Conservation (phyloP, 2,329 filamentous ascomycete genomes). For the Ophiostoma montium region DNA sequence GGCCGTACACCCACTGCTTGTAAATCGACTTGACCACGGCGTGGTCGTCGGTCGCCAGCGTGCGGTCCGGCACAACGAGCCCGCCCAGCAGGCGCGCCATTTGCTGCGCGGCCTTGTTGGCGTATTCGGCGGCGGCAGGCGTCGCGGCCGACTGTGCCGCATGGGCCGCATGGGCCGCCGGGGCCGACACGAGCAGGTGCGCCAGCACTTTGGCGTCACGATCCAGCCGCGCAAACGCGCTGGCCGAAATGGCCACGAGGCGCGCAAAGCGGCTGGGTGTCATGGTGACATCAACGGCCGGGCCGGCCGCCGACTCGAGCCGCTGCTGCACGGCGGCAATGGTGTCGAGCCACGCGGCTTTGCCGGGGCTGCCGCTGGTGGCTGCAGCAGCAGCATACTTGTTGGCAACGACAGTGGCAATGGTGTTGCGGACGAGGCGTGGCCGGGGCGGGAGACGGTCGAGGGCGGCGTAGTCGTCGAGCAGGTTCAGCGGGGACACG, state of each 20-base stretch:
- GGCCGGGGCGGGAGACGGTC: constrained; percentile 10
- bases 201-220: constrained; percentile 21
- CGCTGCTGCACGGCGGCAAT: constrained; percentile 7
- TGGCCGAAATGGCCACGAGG: constrained; percentile 17
- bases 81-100: constrained; percentile 28
- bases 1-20: constrained; percentile 33
- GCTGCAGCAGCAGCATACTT: constrained; percentile 13
- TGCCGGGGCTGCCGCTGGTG: constrained; percentile 2
- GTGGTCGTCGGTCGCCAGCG: constrained; percentile 26
- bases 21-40: constrained; percentile 29
- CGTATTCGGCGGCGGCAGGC: constrained; percentile 14
- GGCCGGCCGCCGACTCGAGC: not conserved
- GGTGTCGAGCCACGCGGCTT: constrained; percentile 9
- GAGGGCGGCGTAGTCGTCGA: constrained; percentile 10
- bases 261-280: constrained; percentile 13
- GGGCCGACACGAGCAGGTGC: constrained; percentile 16
- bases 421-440: constrained; percentile 12
- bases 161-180: constrained; percentile 6
- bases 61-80: constrained; percentile 24
- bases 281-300: no score
- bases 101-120: constrained; percentile 13
- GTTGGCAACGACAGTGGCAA: constrained; percentile 14
- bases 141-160: not conserved
- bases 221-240: constrained; percentile 21
- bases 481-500: constrained; percentile 6